Percentiles rank a stretch among this genome's conserved stretches.
phyloP scores from a whole-genome alignment of 176 grass and related monocot genomes.

The Eremochloa ophiuroides region DNA sequence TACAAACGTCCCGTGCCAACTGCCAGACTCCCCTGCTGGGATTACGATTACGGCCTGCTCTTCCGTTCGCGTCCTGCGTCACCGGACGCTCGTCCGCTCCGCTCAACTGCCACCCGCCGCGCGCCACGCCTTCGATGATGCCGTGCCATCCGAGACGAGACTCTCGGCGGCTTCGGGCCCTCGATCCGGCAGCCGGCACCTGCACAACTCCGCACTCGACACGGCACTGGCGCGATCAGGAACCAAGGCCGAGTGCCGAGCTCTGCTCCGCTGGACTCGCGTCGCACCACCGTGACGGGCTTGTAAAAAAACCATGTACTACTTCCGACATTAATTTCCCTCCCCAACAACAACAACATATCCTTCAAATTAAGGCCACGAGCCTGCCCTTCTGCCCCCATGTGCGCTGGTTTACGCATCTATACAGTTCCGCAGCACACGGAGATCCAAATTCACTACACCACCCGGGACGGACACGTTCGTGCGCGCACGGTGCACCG shows the following conservation, averaged over 20 bases:
- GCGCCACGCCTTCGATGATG: not conserved
- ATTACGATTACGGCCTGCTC: too few relatives aligned
- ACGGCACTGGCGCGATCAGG: not conserved
- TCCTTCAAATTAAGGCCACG: not conserved
- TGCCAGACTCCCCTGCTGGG: too few relatives aligned
- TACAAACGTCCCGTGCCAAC: too few relatives aligned
- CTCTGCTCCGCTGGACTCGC: not conserved
- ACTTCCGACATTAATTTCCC: not conserved
- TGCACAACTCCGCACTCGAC: not conserved
- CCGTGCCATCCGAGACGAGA: not conserved
- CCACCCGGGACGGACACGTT: not conserved
- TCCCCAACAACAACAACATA: not conserved
- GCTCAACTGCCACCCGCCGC: not conserved
- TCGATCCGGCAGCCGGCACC: not conserved
- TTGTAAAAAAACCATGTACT: not conserved
- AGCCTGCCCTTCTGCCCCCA: slow-evolving; percentile 5
- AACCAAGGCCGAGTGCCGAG: not conserved
- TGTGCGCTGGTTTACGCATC: slow-evolving; percentile 29
- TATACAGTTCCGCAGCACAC: slow-evolving; percentile 36
- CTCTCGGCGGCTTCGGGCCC: not conserved
- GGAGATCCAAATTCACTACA: slow-evolving; percentile 19
- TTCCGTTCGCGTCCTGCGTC: not conserved
- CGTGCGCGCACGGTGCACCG: not conserved
- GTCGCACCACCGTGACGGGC: not conserved
- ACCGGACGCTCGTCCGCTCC: not conserved